These are phyloP conservation scores for Dioszegia crocea DNA, from an alignment of 768 basidiomycete species.

Conservation along the genomic window DNA sequence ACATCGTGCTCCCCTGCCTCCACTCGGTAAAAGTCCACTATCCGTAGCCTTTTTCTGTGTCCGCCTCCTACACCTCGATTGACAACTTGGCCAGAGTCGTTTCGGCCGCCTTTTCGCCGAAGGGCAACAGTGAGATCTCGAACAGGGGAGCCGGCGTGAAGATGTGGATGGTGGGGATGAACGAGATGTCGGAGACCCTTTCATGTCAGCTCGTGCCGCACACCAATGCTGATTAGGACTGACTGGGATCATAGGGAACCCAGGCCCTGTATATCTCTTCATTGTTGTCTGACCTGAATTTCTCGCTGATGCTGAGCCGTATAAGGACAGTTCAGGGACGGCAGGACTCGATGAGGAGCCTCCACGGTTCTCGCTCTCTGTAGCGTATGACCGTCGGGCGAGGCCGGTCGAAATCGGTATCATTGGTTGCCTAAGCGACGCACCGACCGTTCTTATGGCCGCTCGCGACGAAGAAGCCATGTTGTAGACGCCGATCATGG, in stretches of 20 bases:
- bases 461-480: neutral
- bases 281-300: conserved; percentile 18
- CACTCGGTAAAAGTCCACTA: conserved; percentile 77
- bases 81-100: conserved; percentile 75
- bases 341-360: neutral
- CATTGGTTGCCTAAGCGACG: neutral
- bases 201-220: neutral
- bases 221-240: conserved; percentile 5
- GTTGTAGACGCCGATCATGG: neutral
- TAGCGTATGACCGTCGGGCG: conserved; percentile 11
- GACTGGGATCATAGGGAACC: conserved; percentile 45
- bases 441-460: neutral
- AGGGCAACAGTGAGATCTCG: conserved; percentile 74
- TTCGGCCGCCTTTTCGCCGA: conserved; percentile 81
- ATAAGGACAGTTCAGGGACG: conserved; percentile 21
- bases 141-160: conserved; percentile 72
- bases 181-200: conserved; percentile 72
- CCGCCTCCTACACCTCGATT: conserved; percentile 88
- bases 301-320: conserved; percentile 19
- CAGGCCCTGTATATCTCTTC: conserved; percentile 45
- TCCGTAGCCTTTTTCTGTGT: conserved; percentile 76
- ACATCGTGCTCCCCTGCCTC: conserved; percentile 80
- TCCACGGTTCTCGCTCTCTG: conserved; percentile 8
- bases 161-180: conserved; percentile 72
- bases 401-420: neutral